phyloP scores from a whole-genome alignment of 2,329 filamentous ascomycete species.

The Fusarium lateritium region DNA sequence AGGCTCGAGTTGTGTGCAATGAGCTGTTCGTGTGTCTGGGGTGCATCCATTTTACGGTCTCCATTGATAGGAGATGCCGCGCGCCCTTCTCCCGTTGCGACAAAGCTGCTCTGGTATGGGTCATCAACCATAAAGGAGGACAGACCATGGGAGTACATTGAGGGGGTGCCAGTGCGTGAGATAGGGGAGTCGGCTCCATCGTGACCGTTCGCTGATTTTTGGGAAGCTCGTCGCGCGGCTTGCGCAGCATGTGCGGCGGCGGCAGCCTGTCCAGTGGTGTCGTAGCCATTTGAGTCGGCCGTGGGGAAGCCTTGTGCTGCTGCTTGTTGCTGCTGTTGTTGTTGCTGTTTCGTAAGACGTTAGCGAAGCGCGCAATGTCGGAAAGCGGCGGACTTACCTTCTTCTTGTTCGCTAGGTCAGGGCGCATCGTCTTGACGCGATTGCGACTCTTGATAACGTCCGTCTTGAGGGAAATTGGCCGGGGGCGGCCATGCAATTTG shows the following conservation, averaged over 20 bases:
- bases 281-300: slow-evolving; percentile 72
- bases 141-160: slow-evolving; percentile 80
- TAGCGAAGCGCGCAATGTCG: slow-evolving; percentile 14
- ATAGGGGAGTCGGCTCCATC: slow-evolving; percentile 85
- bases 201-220: slow-evolving; percentile 80
- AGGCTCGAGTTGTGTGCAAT: slow-evolving; percentile 85
- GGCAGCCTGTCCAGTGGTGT: slow-evolving; percentile 62
- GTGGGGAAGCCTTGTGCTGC: slow-evolving; percentile 59
- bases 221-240: slow-evolving; percentile 72
- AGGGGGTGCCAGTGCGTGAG: slow-evolving; percentile 84
- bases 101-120: slow-evolving; percentile 72
- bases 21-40: slow-evolving; percentile 85
- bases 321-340: slow-evolving; percentile 55
- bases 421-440: slow-evolving; percentile 88
- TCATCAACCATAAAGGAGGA: slow-evolving; percentile 85
- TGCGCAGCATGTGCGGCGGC: slow-evolving; percentile 69
- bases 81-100: slow-evolving; percentile 67
- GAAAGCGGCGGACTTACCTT: slow-evolving; percentile 71
- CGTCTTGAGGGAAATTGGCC: slow-evolving; percentile 97
- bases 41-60: slow-evolving; percentile 76
- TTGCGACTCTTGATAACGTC: slow-evolving; percentile 99
- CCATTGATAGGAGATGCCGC: slow-evolving; percentile 65
- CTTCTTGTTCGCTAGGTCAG: slow-evolving; percentile 84
- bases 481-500: slow-evolving; percentile 93
- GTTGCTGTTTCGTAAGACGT: slow-evolving; percentile 25